Base-by-base conservation (phyloP, 257 asterid genomes). In the Forsythia viridissima region DNA sequence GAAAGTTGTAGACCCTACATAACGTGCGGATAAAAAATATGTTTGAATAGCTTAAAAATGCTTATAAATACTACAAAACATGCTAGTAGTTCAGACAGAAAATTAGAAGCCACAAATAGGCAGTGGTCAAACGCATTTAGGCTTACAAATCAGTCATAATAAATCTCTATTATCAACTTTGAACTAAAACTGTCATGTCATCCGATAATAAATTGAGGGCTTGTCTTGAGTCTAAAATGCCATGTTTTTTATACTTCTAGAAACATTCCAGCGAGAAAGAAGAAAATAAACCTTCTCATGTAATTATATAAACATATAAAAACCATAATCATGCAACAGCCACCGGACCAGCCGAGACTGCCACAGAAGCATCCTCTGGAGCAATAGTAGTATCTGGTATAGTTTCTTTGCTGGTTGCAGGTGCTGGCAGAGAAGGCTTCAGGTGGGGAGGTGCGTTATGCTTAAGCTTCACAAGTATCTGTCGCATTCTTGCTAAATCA, bases 361-460 rank as follows among this genome's bases (percentile, higher is more conserved):
- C 52, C 41, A 55, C 80, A 77, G 74, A 70, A 8, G 87, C 18
- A 39, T 83, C 83, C 77, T 73, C 70, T n/a, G 84, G 20, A 61
- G 83, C 69, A n/a, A 68, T 68, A 5, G 83, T 76, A 24, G 65
- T 75, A 77, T 79, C 85, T 7, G 79, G 9, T 30, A 30, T 30
- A 30, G 34, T 30, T 30, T 30, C 34, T 80, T 78, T 79, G 34
- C 81, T 63, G 59, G 83, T 67, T 40, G 89, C 71, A 40, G 81
- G 74, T n/a, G 85, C 78, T 13, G 79, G 73, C 1, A 88, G 87
- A 65, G 90, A 85, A 57, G 59, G 88, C 83, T 86, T 91, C 82
- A 93, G 86, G 86, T 92, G 98, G 65, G 84, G 67, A 43, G 97
- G 97, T 68, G 98, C 81, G 85, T 84, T 86, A 4, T 90, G 94